A percentile compares a stretch with the other conserved stretches of the same genome.
Evolutionary conservation across 129 eudicot species (phyloP).

Genomic region (Tagetes erecta): DNA sequence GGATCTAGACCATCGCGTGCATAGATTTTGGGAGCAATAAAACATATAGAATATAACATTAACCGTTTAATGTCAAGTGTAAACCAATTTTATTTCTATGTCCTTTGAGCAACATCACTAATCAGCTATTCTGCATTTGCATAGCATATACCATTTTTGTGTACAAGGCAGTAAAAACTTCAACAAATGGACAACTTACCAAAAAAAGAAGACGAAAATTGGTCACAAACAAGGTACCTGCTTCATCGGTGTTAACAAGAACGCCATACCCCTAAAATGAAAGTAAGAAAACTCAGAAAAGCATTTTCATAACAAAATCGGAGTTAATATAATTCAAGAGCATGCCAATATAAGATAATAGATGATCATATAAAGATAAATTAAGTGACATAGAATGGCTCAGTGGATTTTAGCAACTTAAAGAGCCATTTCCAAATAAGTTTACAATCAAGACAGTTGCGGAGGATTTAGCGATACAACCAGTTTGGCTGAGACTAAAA

Average conservation of each 20-base stretch:
- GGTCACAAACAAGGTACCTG: constrained; percentile 94
- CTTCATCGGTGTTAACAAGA: constrained; percentile 94
- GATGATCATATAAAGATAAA: neutral
- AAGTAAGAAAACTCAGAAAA: constrained; percentile 20
- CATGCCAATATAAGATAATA: neutral
- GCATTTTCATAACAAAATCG: neutral
- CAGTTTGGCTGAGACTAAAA: too few relatives aligned
- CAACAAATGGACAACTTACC: constrained; percentile 50
- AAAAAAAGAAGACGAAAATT: constrained; percentile 92
- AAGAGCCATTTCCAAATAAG: too few relatives aligned
- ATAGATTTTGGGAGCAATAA: constrained; percentile 1
- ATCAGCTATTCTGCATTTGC: neutral
- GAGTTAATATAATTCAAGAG: neutral
- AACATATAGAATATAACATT: neutral
- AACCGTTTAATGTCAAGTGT: neutral
- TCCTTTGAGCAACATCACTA: neutral
- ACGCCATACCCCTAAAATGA: constrained; percentile 79
- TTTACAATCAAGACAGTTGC: too few relatives aligned
- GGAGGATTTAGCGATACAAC: too few relatives aligned
- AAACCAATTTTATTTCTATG: neutral
- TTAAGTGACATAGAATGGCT: neutral
- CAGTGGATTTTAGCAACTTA: too few relatives aligned
- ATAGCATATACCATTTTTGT: constrained; percentile 16
- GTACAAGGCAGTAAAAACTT: constrained; percentile 12
- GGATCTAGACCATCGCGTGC: constrained; percentile 1